These are phyloP conservation scores for Penicillium polonicum DNA, from an alignment of 2,329 filamentous ascomycete species.

Conservation along the genomic window DNA sequence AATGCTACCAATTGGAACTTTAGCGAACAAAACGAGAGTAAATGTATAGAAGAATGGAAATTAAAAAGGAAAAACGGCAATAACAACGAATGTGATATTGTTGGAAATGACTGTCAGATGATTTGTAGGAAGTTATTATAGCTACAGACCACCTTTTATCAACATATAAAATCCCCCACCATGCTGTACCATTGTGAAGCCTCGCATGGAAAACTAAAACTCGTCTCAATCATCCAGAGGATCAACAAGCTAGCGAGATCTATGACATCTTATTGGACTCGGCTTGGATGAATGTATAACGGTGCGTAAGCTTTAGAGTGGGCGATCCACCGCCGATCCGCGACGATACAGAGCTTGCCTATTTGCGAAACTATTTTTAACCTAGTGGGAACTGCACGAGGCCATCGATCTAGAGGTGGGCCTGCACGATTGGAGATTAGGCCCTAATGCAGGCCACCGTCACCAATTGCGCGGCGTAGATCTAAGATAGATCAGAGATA, in stretches of 20 bases:
- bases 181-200: not conserved
- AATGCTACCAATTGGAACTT: not conserved
- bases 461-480: not conserved
- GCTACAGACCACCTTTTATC: not conserved
- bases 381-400: no score
- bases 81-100: not conserved
- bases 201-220: not conserved
- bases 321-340: not conserved
- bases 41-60: not conserved
- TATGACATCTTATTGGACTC: not conserved
- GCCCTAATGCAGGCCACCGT: not conserved
- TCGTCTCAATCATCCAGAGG: not conserved
- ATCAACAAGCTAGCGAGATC: not conserved
- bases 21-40: not conserved
- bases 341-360: not conserved
- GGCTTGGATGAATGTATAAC: not conserved
- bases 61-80: not conserved
- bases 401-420: not conserved
- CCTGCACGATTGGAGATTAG: not conserved
- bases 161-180: not conserved
- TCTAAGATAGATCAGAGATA: not conserved
- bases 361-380: not conserved
- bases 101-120: not conserved
- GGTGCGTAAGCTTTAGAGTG: not conserved
- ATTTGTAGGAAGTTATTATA: not conserved